Conservation (phyloP, 805 yeast species). For the Lipomyces spencermartinsiae region DNA sequence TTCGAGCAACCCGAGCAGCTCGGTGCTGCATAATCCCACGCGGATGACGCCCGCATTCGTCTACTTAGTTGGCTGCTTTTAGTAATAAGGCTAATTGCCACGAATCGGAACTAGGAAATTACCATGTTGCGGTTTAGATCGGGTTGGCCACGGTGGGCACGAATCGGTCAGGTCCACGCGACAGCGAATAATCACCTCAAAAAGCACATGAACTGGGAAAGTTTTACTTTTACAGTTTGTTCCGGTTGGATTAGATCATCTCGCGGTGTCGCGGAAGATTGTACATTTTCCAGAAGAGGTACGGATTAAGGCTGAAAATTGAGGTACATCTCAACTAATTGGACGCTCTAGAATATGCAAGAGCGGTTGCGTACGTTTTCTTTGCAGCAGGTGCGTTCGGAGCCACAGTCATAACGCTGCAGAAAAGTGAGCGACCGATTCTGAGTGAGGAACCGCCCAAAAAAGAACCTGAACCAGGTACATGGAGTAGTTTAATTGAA, state of each 20-base stretch:
- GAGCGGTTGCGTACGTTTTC: not conserved
- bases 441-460: not conserved
- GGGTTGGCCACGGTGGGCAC: not conserved
- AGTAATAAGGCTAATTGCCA: not conserved
- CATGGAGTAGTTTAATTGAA: not conserved
- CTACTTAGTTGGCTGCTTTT: too few relatives aligned
- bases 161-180: not conserved
- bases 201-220: not conserved
- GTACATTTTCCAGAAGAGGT: not conserved
- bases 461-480: not conserved
- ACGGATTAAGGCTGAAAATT: not conserved
- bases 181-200: not conserved
- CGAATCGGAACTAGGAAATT: not conserved
- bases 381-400: not conserved
- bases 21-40: too few relatives aligned
- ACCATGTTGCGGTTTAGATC: not conserved
- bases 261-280: not conserved
- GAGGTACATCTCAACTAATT: not conserved
- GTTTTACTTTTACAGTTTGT: not conserved
- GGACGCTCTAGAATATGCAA: not conserved
- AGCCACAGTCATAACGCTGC: not conserved
- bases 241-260: not conserved
- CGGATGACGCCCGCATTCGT: too few relatives aligned
- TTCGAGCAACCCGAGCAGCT: too few relatives aligned
- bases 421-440: not conserved